These are phyloP conservation scores for Metschnikowia lunata DNA, from an alignment of 805 yeast species.

Conservation along the genomic window DNA sequence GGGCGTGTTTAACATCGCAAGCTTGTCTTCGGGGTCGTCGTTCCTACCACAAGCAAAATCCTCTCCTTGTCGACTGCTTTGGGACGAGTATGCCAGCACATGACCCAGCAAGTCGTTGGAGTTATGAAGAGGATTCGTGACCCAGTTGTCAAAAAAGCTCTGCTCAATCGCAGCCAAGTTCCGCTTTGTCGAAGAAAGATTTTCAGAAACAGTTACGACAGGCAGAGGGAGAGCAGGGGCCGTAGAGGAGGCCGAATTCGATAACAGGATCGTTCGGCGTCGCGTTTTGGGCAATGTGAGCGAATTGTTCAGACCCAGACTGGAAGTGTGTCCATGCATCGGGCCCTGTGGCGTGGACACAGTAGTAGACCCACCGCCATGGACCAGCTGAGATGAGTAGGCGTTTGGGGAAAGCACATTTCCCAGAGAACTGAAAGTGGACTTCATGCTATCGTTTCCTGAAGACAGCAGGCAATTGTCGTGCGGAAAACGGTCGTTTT, in stretches of 20 bases:
- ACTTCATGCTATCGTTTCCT: constrained; percentile 10
- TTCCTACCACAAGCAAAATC: neutral
- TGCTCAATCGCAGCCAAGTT: constrained; percentile 31
- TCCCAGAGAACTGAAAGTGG: constrained; percentile 12
- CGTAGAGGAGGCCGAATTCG: constrained; percentile 15
- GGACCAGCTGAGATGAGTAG: neutral
- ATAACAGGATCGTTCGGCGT: constrained; percentile 22
- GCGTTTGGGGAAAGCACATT: neutral
- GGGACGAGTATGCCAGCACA: neutral
- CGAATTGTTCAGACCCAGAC: constrained; percentile 12
- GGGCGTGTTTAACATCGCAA: constrained; percentile 22
- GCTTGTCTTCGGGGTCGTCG: neutral
- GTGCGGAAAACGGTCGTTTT: constrained; percentile 8
- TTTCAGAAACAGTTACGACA: constrained; percentile 36
- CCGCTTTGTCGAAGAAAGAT: constrained; percentile 25
- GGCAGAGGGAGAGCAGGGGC: constrained; percentile 37
- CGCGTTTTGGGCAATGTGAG: constrained; percentile 8
- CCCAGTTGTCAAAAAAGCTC: constrained; percentile 27
- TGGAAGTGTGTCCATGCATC: constrained; percentile 12
- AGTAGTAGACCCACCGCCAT: neutral
- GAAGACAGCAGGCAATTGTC: constrained; percentile 15
- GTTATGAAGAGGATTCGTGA: neutral
- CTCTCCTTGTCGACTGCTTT: neutral
- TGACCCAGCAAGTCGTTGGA: neutral
- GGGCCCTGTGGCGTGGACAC: constrained; percentile 8